These are phyloP conservation scores for Vanrija sp. DNA, from an alignment of 1,284 basidiomycete genomes.

Conservation along the genomic window DNA sequence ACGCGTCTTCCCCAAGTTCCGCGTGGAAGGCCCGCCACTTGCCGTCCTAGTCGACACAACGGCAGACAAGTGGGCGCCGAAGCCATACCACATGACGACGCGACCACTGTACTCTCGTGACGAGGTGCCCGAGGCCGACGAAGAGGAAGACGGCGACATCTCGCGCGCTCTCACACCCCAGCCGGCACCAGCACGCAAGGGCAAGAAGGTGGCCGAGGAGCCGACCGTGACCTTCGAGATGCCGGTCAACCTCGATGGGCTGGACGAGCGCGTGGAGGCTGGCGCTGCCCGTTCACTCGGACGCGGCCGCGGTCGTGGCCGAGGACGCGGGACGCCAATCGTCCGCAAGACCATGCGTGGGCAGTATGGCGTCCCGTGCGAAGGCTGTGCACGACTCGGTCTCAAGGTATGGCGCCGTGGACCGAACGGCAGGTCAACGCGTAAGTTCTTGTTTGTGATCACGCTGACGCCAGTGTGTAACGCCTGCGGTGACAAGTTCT, in stretches of 20 bases:
- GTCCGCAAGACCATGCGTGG: constrained; percentile 12
- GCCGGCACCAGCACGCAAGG: constrained; percentile 1
- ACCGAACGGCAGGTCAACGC: constrained; percentile 34
- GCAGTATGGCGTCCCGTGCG: constrained; percentile 28
- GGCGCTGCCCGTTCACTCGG: constrained; percentile 18
- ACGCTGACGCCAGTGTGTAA: constrained; percentile 35
- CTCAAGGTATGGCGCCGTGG: constrained; percentile 43
- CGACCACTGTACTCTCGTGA: constrained; percentile 27
- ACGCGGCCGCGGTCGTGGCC: neutral
- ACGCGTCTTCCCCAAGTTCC: constrained; percentile 26
- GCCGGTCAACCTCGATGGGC: constrained; percentile 38
- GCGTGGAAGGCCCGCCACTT: constrained; percentile 19
- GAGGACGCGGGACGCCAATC: constrained; percentile 10
- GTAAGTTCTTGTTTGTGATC: constrained; percentile 24
- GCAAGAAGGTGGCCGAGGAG: constrained; percentile 23
- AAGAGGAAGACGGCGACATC: constrained; percentile 9
- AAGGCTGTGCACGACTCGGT: constrained; percentile 34
- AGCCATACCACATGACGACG: constrained; percentile 40
- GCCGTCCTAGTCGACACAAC: constrained; percentile 27
- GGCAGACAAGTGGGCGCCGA: constrained; percentile 35
- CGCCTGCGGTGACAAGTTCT: constrained; percentile 39
- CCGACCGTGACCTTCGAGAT: constrained; percentile 40
- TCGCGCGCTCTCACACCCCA: constrained; percentile 11
- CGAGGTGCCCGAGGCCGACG: constrained; percentile 19
- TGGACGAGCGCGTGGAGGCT: constrained; percentile 42